A percentile compares a stretch with the other conserved stretches of the same genome.
Evolutionary conservation across 495 filamentous ascomycete species (phyloP).

Genomic region (Parmelia sp.): DNA sequence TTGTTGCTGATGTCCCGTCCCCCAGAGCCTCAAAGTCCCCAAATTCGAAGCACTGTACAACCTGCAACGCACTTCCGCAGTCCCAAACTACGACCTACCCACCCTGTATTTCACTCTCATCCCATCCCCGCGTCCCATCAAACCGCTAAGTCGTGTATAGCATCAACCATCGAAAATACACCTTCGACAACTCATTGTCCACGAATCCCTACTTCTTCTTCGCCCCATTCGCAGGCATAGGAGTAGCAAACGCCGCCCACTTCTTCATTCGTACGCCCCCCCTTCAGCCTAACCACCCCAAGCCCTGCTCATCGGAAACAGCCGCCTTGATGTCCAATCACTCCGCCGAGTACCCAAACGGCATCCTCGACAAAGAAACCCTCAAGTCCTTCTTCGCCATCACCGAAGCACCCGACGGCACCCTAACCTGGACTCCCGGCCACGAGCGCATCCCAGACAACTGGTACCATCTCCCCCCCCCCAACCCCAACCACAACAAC

Average conservation of each 20-base stretch:
- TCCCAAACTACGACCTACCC: conserved; percentile 19
- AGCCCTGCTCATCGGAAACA: not conserved
- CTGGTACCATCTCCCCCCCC: conserved; percentile 48
- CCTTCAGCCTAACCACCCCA: too few relatives aligned
- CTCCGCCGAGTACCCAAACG: conserved; percentile 27
- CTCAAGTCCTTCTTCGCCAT: conserved; percentile 46
- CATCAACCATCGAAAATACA: conserved; percentile 16
- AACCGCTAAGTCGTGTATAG: conserved; percentile 4
- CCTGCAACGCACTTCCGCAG: conserved; percentile 11
- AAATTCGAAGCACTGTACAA: conserved; percentile 20
- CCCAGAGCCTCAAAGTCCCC: conserved; percentile 5
- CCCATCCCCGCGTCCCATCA: not conserved
- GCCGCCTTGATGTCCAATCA: conserved; percentile 29
- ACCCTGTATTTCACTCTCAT: conserved; percentile 4
- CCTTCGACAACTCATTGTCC: conserved; percentile 40
- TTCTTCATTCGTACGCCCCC: conserved; percentile 36
- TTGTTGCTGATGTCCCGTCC: not conserved
- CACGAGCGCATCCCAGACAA: conserved; percentile 54
- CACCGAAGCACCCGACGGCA: conserved; percentile 31
- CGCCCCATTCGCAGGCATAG: conserved; percentile 42
- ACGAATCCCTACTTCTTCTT: conserved; percentile 51
- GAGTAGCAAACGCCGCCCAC: conserved; percentile 43
- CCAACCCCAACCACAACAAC: conserved; percentile 22
- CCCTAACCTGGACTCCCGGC: conserved; percentile 40
- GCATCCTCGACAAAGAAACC: conserved; percentile 32